Evolutionary conservation across 1,284 basidiomycete genomes (phyloP).

Genomic region (Puccinia coronata): DNA sequence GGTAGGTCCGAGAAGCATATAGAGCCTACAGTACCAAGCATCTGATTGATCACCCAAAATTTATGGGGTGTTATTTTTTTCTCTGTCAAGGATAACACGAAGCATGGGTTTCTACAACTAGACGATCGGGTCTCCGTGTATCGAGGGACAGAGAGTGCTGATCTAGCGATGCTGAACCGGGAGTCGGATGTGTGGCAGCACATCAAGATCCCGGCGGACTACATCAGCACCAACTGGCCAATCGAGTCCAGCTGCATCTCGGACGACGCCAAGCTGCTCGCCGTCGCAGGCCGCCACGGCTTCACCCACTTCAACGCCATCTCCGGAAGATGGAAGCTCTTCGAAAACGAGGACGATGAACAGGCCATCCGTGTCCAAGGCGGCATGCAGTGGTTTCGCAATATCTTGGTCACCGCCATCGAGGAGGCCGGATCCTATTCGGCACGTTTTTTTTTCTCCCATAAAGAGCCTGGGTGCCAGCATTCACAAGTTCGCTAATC

Average conservation of each 20-base stretch:
- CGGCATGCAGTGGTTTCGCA: constrained; percentile 94
- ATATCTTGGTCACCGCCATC: constrained; percentile 86
- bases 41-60: neutral
- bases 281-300: constrained; percentile 86
- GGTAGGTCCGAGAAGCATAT: neutral
- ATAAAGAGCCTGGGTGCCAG: neutral
- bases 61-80: neutral
- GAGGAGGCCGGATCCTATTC: constrained; percentile 61
- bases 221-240: constrained; percentile 90
- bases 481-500: neutral
- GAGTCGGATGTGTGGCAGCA: constrained; percentile 97
- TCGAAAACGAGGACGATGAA: constrained; percentile 80
- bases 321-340: constrained; percentile 94
- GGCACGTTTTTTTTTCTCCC: neutral
- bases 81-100: constrained; percentile 71
- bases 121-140: constrained; percentile 94
- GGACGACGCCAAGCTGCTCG: constrained; percentile 84
- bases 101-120: constrained; percentile 92
- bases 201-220: constrained; percentile 84
- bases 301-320: constrained; percentile 89
- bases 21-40: too few species aligned
- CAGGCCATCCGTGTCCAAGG: constrained; percentile 84
- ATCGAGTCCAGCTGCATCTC: constrained; percentile 90
- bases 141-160: constrained; percentile 92
- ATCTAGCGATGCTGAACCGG: constrained; percentile 98